Conservation (phyloP, 108 stramenopile species). For the Cylindrotheca closterium region DNA sequence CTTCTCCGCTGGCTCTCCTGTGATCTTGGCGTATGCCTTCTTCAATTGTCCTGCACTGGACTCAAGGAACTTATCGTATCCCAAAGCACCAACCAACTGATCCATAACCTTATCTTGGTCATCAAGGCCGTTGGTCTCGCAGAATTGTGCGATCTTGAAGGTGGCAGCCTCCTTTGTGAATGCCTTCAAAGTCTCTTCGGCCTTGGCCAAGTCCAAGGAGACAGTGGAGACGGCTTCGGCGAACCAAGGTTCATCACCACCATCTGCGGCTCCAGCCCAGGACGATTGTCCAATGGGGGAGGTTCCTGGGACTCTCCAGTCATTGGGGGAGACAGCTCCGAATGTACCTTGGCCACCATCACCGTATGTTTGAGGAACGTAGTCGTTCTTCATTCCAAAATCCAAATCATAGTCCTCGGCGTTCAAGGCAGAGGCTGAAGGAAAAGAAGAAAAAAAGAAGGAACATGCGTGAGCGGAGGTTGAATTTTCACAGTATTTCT, state of each 20-base stretch:
- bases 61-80: slow-evolving; percentile 86
- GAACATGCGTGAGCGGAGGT: too few relatives aligned
- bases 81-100: slow-evolving; percentile 75
- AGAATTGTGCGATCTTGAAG: slow-evolving; percentile 87
- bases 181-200: slow-evolving; percentile 83
- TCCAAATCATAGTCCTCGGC: slow-evolving; percentile 81
- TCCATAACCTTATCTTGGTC: slow-evolving; percentile 60
- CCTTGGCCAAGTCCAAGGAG: slow-evolving; percentile 82
- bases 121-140: slow-evolving; percentile 55
- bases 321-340: slow-evolving; percentile 82
- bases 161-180: slow-evolving; percentile 90
- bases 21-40: slow-evolving; percentile 75
- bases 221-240: slow-evolving; percentile 91
- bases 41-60: slow-evolving; percentile 67
- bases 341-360: slow-evolving; percentile 92
- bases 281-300: slow-evolving; percentile 82
- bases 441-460: slow-evolving; percentile 1
- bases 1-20: slow-evolving; percentile 42
- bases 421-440: slow-evolving; percentile 32
- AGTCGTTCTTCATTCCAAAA: slow-evolving; percentile 82
- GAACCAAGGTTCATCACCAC: slow-evolving; percentile 92
- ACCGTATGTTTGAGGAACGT: slow-evolving; percentile 68
- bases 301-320: slow-evolving; percentile 91
- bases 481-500: too few relatives aligned
- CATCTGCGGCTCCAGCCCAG: slow-evolving; percentile 80